A percentile compares a stretch with the other conserved stretches of the same genome.
Conservation (phyloP, 2,329 filamentous ascomycete species). For the Alternaria sp. region DNA sequence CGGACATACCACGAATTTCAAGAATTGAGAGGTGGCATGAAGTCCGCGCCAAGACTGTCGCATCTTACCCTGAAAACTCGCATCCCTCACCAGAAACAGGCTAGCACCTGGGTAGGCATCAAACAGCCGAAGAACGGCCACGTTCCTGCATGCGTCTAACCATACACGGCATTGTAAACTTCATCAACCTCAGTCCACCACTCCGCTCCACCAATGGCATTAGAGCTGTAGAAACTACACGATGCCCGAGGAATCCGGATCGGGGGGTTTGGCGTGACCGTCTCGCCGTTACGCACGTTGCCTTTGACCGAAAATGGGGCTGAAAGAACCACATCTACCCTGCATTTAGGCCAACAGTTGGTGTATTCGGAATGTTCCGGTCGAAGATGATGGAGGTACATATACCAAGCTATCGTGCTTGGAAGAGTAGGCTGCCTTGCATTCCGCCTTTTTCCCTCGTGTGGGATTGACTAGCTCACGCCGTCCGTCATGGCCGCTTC, state of each 20-base stretch:
- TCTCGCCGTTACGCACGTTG: constrained; percentile 5
- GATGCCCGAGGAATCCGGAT: constrained; percentile 2
- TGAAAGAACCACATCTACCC: constrained; percentile 1
- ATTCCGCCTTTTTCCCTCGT: background rate
- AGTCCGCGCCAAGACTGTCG: constrained; percentile 1
- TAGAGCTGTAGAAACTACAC: background rate
- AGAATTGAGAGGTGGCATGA: background rate
- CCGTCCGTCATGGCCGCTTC: constrained; percentile 12
- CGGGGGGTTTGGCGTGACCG: constrained; percentile 7
- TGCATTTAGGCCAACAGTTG: constrained; percentile 8
- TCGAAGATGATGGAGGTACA: constrained; percentile 7
- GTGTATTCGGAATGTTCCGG: constrained; percentile 15
- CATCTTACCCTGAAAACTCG: background rate
- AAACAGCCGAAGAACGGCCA: constrained; percentile 11
- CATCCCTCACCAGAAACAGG: background rate
- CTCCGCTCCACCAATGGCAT: constrained; percentile 7
- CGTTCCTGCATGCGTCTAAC: constrained; percentile 20
- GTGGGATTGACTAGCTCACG: background rate
- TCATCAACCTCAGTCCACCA: constrained; percentile 16
- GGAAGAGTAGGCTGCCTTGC: too few species aligned
- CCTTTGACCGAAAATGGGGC: constrained; percentile 12
- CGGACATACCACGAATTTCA: background rate
- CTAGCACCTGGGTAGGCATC: background rate
- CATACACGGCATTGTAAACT: constrained; percentile 20
- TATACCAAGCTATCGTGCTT: constrained; percentile 8